These are phyloP conservation scores for Alternaria triticina DNA, from an alignment of 2,329 filamentous ascomycete species.

Conservation along the genomic window DNA sequence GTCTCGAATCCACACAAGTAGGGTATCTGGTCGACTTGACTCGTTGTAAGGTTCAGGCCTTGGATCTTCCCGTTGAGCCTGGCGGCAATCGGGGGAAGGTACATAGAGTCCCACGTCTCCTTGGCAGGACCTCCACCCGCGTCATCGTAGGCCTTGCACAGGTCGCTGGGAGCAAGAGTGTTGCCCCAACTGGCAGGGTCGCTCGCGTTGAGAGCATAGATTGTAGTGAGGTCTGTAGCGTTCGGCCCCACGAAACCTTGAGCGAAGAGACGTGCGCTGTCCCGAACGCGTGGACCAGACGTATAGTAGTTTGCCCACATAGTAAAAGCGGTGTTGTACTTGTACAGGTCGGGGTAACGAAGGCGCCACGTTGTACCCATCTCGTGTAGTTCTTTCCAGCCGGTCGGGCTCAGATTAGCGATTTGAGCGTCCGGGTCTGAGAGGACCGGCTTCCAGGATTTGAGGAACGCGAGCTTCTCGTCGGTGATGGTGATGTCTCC, in stretches of 20 bases:
- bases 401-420: slow-evolving; percentile 65
- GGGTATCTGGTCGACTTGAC: slow-evolving; percentile 65
- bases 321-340: slow-evolving; percentile 58
- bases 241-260: slow-evolving; percentile 66
- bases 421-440: slow-evolving; percentile 63
- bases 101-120: slow-evolving; percentile 58
- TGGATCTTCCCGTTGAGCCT: slow-evolving; percentile 62
- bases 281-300: slow-evolving; percentile 61
- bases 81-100: slow-evolving; percentile 60
- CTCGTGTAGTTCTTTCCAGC: slow-evolving; percentile 66
- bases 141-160: slow-evolving; percentile 66
- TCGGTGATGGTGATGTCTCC: slow-evolving; percentile 59
- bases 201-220: slow-evolving; percentile 65
- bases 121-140: slow-evolving; percentile 57
- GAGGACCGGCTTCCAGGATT: slow-evolving; percentile 64
- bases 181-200: slow-evolving; percentile 65
- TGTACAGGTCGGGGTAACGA: slow-evolving; percentile 58
- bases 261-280: slow-evolving; percentile 67
- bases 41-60: slow-evolving; percentile 62
- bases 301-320: slow-evolving; percentile 71
- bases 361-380: slow-evolving; percentile 59
- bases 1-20: slow-evolving; percentile 76
- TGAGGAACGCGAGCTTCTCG: slow-evolving; percentile 61
- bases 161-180: slow-evolving; percentile 67
- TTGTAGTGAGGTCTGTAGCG: slow-evolving; percentile 59